Evolutionary conservation across 768 basidiomycete species (phyloP), one percentile per base, ranked within the genome.

Genomic region (Macrolepiota fuliginosa): DNA sequence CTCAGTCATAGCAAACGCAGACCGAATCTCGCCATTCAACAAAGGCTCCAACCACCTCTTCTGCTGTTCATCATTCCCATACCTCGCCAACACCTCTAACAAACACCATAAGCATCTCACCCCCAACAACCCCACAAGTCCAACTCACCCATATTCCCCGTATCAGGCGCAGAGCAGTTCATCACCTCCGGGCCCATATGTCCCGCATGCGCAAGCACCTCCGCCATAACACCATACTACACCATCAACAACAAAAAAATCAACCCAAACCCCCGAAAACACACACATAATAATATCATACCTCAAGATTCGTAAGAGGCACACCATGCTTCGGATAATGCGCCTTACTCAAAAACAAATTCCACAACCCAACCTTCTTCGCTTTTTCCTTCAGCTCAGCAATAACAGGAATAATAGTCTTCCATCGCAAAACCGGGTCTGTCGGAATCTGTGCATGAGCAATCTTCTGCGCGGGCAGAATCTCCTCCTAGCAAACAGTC

Each of bases 151-250:
- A 98, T 98, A 73, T 98, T 98, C 1, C 96, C 96, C 4, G 96
- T 98, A 74, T 98, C 96, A 32, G 96, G 96, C 13, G 96, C 95
- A 25, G 95, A 88, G 75, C 95, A 98, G 70, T 99, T 99, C 59
- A 91, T 87, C 12, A 83, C 86, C 76, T 98, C 89, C 22, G 96
- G 87, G 2, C 90, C 93, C 54, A 95, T 75, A 65, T 88, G 88
- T 9, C 90, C 89, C 22, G 83, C 88, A 59, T 93, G 86, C 3
- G 96, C 96, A 66, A 98, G 83, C 47, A 97, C 75, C 74, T 97
- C 96, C n/a, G 95, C 95, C 89, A 98, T 97, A 29, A 98, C 90
- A 40, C 92, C 94, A 72, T 99, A 98, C 94, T 96, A 65, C 39
- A 51, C 13, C 25, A 61, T 54, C 17, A 61, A 56, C 35, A 51